A percentile compares a stretch with the other conserved stretches of the same genome.
These are phyloP conservation scores for Trichosporon sp. DNA, from an alignment of 1,284 basidiomycete genomes.

Conservation along the genomic window DNA sequence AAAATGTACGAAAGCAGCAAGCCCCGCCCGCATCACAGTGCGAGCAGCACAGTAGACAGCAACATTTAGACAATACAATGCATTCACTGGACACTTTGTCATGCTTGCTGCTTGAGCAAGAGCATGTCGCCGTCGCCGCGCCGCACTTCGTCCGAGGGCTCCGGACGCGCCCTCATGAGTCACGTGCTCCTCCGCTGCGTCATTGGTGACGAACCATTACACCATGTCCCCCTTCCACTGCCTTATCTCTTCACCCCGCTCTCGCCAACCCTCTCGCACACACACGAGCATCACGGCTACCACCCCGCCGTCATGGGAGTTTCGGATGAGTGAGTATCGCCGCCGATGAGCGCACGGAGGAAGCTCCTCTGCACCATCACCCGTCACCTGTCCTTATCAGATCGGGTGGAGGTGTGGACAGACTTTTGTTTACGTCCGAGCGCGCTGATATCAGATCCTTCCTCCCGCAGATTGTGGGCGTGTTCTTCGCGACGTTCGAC, in stretches of 20 bases:
- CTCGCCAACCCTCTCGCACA: neutral
- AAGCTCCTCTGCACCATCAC: too few relatives aligned
- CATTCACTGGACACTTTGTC: slow-evolving; percentile 6
- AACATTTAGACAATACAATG: slow-evolving; percentile 5
- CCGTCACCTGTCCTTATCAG: neutral
- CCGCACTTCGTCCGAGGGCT: neutral
- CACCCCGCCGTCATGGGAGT: slow-evolving; percentile 21
- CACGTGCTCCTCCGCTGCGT: slow-evolving; percentile 15
- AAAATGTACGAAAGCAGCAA: slow-evolving; percentile 17
- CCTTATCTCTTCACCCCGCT: neutral
- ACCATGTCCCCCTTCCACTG: neutral
- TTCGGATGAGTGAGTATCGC: slow-evolving; percentile 25
- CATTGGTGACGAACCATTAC: slow-evolving; percentile 7
- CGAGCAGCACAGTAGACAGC: slow-evolving; percentile 2
- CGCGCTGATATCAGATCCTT: slow-evolving; percentile 51
- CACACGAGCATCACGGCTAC: slow-evolving; percentile 7
- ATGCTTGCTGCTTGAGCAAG: neutral
- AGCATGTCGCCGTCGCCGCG: slow-evolving; percentile 13
- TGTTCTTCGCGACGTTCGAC: slow-evolving; percentile 58
- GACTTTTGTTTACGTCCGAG: neutral
- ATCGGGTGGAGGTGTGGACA: neutral
- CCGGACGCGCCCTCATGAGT: slow-evolving; percentile 6
- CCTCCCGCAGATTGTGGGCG: slow-evolving; percentile 56
- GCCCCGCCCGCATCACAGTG: neutral
- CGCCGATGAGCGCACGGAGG: too few relatives aligned